Percentiles rank a stretch among this genome's conserved stretches.
phyloP scores from a whole-genome alignment of 75 land plant species.

The Pinus albicaulis region DNA sequence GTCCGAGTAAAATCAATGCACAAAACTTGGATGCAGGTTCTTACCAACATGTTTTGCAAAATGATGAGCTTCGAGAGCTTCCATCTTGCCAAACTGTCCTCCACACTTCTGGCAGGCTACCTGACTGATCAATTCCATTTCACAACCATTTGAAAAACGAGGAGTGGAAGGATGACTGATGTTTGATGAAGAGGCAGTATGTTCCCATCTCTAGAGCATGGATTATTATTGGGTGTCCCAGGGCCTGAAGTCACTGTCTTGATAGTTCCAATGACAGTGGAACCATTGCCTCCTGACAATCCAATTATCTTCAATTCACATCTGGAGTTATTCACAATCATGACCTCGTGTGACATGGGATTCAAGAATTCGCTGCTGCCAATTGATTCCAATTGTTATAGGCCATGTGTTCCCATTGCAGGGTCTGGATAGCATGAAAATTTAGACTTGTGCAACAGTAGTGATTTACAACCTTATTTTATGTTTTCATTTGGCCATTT shows the following conservation, averaged over 20 bases:
- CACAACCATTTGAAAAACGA: slow-evolving; percentile 8
- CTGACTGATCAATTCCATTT: not conserved
- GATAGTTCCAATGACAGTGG: slow-evolving; percentile 44
- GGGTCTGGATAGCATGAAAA: too few relatives aligned
- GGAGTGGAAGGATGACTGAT: slow-evolving; percentile 6
- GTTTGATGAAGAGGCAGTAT: not conserved
- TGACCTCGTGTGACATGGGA: slow-evolving; percentile 62
- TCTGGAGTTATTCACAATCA: slow-evolving; percentile 44
- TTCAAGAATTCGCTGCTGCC: slow-evolving; percentile 79
- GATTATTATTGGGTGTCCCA: slow-evolving; percentile 35
- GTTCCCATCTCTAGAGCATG: slow-evolving; percentile 14
- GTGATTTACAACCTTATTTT: too few relatives aligned
- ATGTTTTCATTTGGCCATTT: too few relatives aligned
- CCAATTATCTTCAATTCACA: slow-evolving; percentile 75
- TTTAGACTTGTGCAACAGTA: too few relatives aligned
- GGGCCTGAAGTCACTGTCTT: slow-evolving; percentile 68
- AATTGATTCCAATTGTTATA: too few relatives aligned
- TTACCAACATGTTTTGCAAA: slow-evolving; percentile 86
- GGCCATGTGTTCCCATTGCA: too few relatives aligned
- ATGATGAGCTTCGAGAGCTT: slow-evolving; percentile 73
- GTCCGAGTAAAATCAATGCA: not conserved
- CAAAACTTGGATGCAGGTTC: not conserved
- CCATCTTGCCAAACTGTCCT: slow-evolving; percentile 63
- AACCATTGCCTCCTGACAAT: slow-evolving; percentile 23
- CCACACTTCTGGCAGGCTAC: slow-evolving; percentile 77